Evolutionary conservation across 2,329 filamentous ascomycete genomes (phyloP).

Genomic region (Daldinia eschscholtzii): DNA sequence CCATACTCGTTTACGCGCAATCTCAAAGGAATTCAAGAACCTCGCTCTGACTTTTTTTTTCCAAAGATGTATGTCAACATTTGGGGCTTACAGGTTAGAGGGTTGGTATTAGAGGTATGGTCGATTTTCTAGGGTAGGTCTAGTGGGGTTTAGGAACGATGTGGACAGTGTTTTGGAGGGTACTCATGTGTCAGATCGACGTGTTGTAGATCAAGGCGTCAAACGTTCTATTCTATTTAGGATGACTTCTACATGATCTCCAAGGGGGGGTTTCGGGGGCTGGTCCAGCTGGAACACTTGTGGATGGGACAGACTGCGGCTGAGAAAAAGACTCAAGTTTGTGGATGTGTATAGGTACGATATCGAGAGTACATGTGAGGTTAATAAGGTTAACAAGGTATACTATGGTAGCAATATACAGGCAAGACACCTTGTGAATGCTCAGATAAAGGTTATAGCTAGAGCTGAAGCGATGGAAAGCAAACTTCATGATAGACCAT

Average conservation of each 20-base stretch:
- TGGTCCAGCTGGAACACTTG: conserved; percentile 44
- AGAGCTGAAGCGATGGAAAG: too few species aligned
- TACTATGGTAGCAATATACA: too few species aligned
- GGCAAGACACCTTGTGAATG: too few species aligned
- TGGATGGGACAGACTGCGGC: too few species aligned
- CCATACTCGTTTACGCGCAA: not conserved
- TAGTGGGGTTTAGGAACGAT: conserved; percentile 31
- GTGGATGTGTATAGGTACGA: not conserved
- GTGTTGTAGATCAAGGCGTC: conserved; percentile 56
- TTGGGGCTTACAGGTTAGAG: conserved; percentile 11
- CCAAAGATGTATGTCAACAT: conserved; percentile 16
- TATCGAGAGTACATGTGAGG: too few species aligned
- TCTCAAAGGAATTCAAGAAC: conserved; percentile 32
- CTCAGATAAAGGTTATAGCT: too few species aligned
- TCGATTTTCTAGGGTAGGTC: conserved; percentile 23
- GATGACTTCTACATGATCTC: conserved; percentile 54
- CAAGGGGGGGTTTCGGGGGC: conserved; percentile 52
- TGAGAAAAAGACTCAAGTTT: not conserved
- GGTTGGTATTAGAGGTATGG: conserved; percentile 16
- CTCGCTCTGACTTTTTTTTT: conserved; percentile 32
- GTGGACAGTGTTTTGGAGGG: conserved; percentile 49
- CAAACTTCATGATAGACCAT: too few species aligned
- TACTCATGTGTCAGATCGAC: conserved; percentile 54
- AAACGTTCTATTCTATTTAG: conserved; percentile 56
- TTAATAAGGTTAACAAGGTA: too few species aligned